These are phyloP conservation scores for Claviceps pusilla DNA, from an alignment of 2,329 filamentous ascomycete species.

Conservation along the genomic window DNA sequence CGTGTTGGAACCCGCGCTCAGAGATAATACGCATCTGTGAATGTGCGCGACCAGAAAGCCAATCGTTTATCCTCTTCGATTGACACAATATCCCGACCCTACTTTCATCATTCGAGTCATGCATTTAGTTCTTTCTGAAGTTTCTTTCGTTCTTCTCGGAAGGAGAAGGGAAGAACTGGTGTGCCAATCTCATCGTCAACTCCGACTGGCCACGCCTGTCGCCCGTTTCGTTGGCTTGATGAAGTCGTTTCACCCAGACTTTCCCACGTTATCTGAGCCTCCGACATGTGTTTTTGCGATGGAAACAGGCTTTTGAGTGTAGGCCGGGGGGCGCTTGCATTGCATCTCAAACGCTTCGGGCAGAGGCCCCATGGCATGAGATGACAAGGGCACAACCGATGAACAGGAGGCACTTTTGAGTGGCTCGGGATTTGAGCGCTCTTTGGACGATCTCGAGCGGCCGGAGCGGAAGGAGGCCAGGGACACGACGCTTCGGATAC, in stretches of 20 bases:
- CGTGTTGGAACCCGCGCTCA: too few species aligned
- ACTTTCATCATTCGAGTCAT: too few species aligned
- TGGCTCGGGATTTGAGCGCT: neutral
- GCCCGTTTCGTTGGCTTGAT: too few species aligned
- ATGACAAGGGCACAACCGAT: neutral
- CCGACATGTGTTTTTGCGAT: neutral
- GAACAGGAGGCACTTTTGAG: neutral
- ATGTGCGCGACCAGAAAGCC: too few species aligned
- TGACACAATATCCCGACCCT: too few species aligned
- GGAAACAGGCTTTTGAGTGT: neutral
- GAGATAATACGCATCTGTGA: too few species aligned
- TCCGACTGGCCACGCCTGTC: neutral
- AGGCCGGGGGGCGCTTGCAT: neutral
- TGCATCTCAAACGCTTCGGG: neutral
- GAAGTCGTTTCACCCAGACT: neutral
- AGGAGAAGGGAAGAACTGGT: too few species aligned
- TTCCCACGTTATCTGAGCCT: neutral
- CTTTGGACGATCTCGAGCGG: neutral
- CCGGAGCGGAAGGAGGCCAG: constrained; percentile 2
- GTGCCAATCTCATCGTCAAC: too few species aligned
- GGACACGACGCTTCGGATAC: constrained; percentile 6
- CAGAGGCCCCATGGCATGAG: neutral
- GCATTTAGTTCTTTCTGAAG: too few species aligned
- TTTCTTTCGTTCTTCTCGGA: too few species aligned
- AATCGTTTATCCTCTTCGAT: too few species aligned